phyloP scores from a whole-genome alignment of 1,139 yeast genomes.

The Starmera stellimalicola region DNA sequence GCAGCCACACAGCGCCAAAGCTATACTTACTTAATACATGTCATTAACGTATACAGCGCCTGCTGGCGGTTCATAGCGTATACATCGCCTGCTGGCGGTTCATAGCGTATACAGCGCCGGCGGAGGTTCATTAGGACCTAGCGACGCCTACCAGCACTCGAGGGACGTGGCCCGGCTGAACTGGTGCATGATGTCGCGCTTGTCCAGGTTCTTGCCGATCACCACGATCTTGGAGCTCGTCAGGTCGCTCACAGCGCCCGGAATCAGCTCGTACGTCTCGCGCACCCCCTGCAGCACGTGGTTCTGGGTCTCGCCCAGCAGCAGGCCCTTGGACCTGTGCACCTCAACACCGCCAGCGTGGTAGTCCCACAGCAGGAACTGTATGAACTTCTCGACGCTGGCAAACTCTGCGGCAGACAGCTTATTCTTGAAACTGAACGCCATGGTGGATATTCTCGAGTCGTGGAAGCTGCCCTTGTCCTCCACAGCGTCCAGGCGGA shows the following conservation, averaged over 20 bases:
- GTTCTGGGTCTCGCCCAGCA: slow-evolving; percentile 31
- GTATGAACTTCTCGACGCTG: slow-evolving; percentile 51
- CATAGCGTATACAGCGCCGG: too few relatives aligned
- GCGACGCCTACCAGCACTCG: too few relatives aligned
- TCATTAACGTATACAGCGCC: too few relatives aligned
- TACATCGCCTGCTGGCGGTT: too few relatives aligned
- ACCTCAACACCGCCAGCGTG: slow-evolving; percentile 44
- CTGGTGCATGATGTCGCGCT: slow-evolving; percentile 22
- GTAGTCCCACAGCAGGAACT: slow-evolving; percentile 60
- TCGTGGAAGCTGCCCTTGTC: slow-evolving; percentile 32
- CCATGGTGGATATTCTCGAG: slow-evolving; percentile 55
- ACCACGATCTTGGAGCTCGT: slow-evolving; percentile 54
- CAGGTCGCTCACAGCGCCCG: slow-evolving; percentile 33
- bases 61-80: too few relatives aligned
- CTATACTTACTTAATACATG: too few relatives aligned
- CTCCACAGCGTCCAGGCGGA: slow-evolving; percentile 22
- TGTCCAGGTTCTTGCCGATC: slow-evolving; percentile 61
- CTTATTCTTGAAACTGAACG: slow-evolving; percentile 40
- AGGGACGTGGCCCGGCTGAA: too few relatives aligned
- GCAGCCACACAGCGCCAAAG: too few relatives aligned
- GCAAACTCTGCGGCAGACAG: slow-evolving; percentile 27
- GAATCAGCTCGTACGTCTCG: slow-evolving; percentile 77
- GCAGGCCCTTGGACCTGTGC: slow-evolving; percentile 75
- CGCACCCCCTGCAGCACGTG: slow-evolving; percentile 85
- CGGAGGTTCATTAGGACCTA: too few relatives aligned